Evolutionary conservation across 2,329 filamentous ascomycete species (phyloP).

Genomic region (Pseudopyrenochaeta lycopersici): DNA sequence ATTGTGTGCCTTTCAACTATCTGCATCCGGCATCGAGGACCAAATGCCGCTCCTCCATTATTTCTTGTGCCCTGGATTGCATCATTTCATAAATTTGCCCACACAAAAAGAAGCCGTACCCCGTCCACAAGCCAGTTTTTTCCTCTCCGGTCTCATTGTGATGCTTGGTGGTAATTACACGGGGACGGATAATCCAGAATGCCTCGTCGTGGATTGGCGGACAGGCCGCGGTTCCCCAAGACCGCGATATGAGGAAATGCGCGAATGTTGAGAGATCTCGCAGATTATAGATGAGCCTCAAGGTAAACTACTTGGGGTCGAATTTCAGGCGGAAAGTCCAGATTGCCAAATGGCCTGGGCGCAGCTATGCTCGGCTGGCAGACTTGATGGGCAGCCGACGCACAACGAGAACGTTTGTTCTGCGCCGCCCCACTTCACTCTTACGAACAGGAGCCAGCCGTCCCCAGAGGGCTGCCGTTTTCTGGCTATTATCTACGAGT

Average conservation of each 20-base stretch:
- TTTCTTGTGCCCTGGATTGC: background rate
- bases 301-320: background rate
- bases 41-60: background rate
- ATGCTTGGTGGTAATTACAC: background rate
- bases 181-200: constrained; percentile 3
- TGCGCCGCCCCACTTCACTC: too few relatives aligned
- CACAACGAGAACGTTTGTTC: too few relatives aligned
- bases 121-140: background rate
- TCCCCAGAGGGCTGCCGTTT: too few relatives aligned
- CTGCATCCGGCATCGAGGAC: background rate
- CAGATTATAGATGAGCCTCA: constrained; percentile 3
- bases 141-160: background rate
- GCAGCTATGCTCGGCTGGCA: too few relatives aligned
- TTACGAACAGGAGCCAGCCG: too few relatives aligned
- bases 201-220: constrained; percentile 2
- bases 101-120: background rate
- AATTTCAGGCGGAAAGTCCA: constrained; percentile 1
- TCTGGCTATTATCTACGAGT: too few relatives aligned
- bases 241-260: constrained; percentile 1
- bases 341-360: background rate
- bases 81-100: background rate
- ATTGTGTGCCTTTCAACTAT: background rate
- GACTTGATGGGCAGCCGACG: too few relatives aligned
- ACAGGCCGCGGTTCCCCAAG: constrained; percentile 1
- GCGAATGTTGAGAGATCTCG: constrained; percentile 1